Evolutionary conservation across 2,329 filamentous ascomycete species (phyloP).

Genomic region (Cladosporium sp.): DNA sequence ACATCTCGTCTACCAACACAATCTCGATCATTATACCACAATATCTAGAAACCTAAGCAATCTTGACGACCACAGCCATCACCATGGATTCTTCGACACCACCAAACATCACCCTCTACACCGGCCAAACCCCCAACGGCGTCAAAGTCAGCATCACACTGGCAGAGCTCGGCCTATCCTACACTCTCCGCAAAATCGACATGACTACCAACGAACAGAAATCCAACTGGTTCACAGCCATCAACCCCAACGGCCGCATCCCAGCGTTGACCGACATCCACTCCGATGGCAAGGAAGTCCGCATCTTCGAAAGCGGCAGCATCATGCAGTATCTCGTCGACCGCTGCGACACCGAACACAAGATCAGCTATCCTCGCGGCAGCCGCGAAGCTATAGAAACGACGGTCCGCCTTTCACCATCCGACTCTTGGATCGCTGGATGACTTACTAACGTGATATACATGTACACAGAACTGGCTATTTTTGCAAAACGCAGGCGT

Average conservation of each 20-base stretch:
- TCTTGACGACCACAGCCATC: not conserved
- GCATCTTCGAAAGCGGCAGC: constrained; percentile 55
- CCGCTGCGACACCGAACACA: constrained; percentile 30
- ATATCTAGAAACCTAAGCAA: not conserved
- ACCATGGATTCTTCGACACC: not conserved
- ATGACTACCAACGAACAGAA: constrained; percentile 72
- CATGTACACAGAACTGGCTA: constrained; percentile 26
- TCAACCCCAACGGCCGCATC: constrained; percentile 89
- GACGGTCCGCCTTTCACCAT: constrained; percentile 17
- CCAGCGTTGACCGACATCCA: constrained; percentile 74
- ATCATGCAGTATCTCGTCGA: constrained; percentile 25
- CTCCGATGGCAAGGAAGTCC: constrained; percentile 63
- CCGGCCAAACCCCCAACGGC: constrained; percentile 78
- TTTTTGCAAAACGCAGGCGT: constrained; percentile 33
- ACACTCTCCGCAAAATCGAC: constrained; percentile 70
- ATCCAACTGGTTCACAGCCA: constrained; percentile 78
- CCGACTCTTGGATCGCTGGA: not conserved
- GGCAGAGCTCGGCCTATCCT: constrained; percentile 75
- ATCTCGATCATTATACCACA: not conserved
- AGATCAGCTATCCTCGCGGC: constrained; percentile 24
- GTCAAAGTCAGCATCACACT: constrained; percentile 82
- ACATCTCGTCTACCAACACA: not conserved
- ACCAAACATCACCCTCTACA: constrained; percentile 70
- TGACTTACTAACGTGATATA: constrained; percentile 15
- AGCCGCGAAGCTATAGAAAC: constrained; percentile 54